A percentile compares a stretch with the other conserved stretches of the same genome.
These are phyloP conservation scores for Geosmithia putterillii DNA, from an alignment of 2,329 filamentous ascomycete genomes.

Conservation along the genomic window DNA sequence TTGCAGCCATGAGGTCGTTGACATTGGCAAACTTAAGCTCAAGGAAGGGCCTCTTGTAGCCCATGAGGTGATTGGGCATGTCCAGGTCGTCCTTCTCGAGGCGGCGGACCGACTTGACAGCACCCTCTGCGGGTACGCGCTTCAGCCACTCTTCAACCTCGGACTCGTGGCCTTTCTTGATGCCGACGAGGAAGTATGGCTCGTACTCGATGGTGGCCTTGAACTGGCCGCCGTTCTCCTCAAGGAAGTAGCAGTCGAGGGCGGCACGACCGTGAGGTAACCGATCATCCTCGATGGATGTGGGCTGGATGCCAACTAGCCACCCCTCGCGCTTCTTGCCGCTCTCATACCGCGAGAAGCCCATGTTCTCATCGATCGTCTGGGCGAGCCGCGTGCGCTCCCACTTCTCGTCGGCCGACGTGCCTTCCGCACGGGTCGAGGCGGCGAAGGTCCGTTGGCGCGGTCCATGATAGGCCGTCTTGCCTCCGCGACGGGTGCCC, in stretches of 20 bases:
- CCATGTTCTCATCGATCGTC: constrained; percentile 88
- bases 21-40: constrained; percentile 84
- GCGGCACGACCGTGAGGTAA: constrained; percentile 75
- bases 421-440: constrained; percentile 68
- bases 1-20: constrained; percentile 69
- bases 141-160: constrained; percentile 95
- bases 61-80: constrained; percentile 92
- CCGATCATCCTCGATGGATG: constrained; percentile 74
- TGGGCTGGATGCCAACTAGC: constrained; percentile 92
- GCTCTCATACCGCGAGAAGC: constrained; percentile 83
- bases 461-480: constrained; percentile 55
- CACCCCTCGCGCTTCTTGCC: constrained; percentile 75
- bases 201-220: constrained; percentile 96
- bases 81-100: constrained; percentile 87
- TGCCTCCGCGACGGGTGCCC: constrained; percentile 57
- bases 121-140: constrained; percentile 63
- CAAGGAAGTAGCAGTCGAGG: constrained; percentile 94
- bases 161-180: constrained; percentile 74
- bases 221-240: constrained; percentile 73
- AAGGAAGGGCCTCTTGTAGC: constrained; percentile 79
- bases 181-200: constrained; percentile 88
- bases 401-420: constrained; percentile 84
- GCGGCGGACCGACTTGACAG: constrained; percentile 65
- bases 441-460: constrained; percentile 69
- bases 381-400: constrained; percentile 76